phyloP scores from a whole-genome alignment of 768 basidiomycete genomes.

The Pleurotus platypus region DNA sequence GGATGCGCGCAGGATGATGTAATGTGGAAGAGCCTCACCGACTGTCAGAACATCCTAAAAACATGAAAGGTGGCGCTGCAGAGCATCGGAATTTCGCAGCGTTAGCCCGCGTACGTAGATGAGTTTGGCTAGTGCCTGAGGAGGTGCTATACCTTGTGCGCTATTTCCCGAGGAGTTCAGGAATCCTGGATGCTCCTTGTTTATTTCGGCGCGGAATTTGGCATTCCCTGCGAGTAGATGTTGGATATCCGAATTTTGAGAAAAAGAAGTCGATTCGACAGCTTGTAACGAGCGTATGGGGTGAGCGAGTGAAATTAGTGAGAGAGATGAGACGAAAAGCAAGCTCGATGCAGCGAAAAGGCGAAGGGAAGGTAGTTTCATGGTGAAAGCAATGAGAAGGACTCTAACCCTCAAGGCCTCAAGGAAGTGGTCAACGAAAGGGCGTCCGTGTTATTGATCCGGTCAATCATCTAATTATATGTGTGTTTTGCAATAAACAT shows the following conservation, averaged over 20 bases:
- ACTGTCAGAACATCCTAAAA: constrained; percentile 8
- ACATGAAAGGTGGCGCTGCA: constrained; percentile 6
- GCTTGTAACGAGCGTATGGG: constrained; percentile 4
- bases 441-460: no score
- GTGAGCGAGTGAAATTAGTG: neutral
- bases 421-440: no score
- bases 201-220: neutral
- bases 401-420: no score
- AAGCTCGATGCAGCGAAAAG: no score
- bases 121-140: neutral
- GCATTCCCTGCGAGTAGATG: neutral
- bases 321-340: neutral
- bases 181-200: constrained; percentile 1
- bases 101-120: neutral
- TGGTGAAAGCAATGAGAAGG: no score
- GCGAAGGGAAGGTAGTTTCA: no score
- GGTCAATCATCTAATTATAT: no score
- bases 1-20: neutral
- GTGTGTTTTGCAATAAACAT: no score
- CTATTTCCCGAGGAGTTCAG: neutral
- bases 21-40: neutral
- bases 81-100: neutral
- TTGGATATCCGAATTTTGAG: neutral
- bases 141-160: neutral
- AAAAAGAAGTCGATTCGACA: constrained; percentile 4